Percentiles rank a stretch among this genome's conserved stretches.
These are phyloP conservation scores for Phytophthora ohioensis DNA, from an alignment of 352 stramenopile species.

Conservation along the genomic window DNA sequence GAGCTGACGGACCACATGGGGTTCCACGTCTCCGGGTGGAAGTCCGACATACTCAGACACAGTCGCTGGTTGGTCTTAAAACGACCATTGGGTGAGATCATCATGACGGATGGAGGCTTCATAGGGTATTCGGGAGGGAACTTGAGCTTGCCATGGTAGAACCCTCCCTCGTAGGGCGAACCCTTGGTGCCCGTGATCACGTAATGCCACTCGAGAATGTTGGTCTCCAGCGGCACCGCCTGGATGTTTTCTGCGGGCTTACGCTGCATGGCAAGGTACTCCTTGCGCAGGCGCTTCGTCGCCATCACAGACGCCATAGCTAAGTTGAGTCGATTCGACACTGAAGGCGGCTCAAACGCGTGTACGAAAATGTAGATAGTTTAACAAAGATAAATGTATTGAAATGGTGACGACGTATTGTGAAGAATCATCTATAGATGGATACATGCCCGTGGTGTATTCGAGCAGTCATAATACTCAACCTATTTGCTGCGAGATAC, in stretches of 20 bases:
- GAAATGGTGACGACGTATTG: constrained; percentile 19
- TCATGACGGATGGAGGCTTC: constrained; percentile 96
- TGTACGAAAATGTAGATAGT: constrained; percentile 12
- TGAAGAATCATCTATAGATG: not conserved
- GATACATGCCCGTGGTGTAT: constrained; percentile 8
- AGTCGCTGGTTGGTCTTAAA: constrained; percentile 96
- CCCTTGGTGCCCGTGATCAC: constrained; percentile 86
- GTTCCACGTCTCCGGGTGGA: constrained; percentile 97
- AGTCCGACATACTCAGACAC: constrained; percentile 97
- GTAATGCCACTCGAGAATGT: constrained; percentile 97
- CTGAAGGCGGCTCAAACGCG: constrained; percentile 15
- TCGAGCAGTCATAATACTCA: too few relatives aligned
- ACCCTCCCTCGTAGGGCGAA: constrained; percentile 88
- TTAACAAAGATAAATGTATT: not conserved
- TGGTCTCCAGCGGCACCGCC: constrained; percentile 90
- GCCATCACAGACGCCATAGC: constrained; percentile 84
- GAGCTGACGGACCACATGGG: constrained; percentile 96
- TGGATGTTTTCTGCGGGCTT: constrained; percentile 93
- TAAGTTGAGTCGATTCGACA: constrained; percentile 6
- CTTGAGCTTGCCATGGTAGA: constrained; percentile 93
- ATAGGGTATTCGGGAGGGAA: constrained; percentile 96
- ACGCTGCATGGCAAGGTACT: constrained; percentile 91
- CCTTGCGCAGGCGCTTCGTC: constrained; percentile 93
- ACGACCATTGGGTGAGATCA: constrained; percentile 94
- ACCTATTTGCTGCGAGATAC: too few relatives aligned